phyloP scores from a whole-genome alignment of 495 filamentous ascomycete genomes.

The Margaritispora aquatica region DNA sequence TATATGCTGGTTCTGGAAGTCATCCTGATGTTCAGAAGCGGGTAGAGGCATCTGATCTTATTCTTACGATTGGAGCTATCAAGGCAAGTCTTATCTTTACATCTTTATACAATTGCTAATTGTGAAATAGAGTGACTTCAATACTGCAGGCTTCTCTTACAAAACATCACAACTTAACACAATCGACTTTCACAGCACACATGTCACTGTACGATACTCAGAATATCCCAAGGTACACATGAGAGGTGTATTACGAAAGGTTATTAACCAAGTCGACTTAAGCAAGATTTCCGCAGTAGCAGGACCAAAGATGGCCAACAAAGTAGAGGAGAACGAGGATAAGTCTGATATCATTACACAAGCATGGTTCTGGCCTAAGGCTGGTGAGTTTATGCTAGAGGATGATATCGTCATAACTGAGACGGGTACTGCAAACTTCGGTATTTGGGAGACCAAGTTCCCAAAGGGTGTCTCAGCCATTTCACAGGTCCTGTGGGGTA shows the following conservation, averaged over 20 bases:
- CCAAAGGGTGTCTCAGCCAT: conserved; percentile 67
- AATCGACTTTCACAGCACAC: conserved; percentile 81
- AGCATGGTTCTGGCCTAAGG: conserved; percentile 77
- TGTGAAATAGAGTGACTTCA: conserved; percentile 69
- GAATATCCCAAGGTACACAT: conserved; percentile 80
- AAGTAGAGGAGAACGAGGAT: conserved; percentile 49
- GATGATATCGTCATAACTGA: conserved; percentile 81
- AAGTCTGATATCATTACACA: conserved; percentile 60
- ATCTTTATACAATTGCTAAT: neutral
- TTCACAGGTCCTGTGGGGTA: conserved; percentile 84
- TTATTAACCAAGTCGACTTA: conserved; percentile 55
- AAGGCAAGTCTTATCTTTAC: conserved; percentile 22
- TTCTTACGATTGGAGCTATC: conserved; percentile 77
- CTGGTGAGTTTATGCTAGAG: conserved; percentile 70
- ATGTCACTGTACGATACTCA: conserved; percentile 69
- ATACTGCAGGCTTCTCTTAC: conserved; percentile 78
- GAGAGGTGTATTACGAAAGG: conserved; percentile 77
- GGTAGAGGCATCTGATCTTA: conserved; percentile 76
- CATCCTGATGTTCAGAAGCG: conserved; percentile 61
- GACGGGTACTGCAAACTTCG: conserved; percentile 86
- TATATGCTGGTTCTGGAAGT: conserved; percentile 80
- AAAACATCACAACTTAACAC: conserved; percentile 72
- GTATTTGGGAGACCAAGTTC: conserved; percentile 83
- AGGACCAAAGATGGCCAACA: conserved; percentile 34
- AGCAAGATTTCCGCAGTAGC: conserved; percentile 43